Evolutionary conservation across 1,139 yeast genomes (phyloP).

Genomic region (Debaryomyces psychrophilus): DNA sequence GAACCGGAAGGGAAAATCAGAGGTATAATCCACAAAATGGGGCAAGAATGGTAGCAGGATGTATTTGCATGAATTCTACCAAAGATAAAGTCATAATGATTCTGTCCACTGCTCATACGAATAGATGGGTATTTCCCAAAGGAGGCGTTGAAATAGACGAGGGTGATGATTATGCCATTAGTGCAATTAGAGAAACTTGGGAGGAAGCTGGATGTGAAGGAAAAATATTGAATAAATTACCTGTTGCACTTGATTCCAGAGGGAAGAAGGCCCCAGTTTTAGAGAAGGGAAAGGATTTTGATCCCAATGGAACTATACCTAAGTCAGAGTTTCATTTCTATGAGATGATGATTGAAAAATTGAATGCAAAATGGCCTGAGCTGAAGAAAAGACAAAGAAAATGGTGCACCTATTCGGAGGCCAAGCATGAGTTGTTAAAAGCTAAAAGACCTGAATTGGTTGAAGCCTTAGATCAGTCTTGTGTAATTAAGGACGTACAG

Average conservation of each 20-base stretch:
- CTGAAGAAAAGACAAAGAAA: constrained; percentile 55
- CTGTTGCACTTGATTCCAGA: constrained; percentile 68
- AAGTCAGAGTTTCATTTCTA: constrained; percentile 83
- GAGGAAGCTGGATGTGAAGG: constrained; percentile 95
- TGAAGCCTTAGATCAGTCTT: constrained; percentile 62
- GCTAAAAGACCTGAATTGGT: constrained; percentile 72
- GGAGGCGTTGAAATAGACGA: constrained; percentile 96
- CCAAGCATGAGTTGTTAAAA: constrained; percentile 60
- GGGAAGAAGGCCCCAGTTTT: constrained; percentile 61
- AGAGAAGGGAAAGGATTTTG: constrained; percentile 43
- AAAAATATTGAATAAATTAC: constrained; percentile 54
- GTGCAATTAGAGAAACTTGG: constrained; percentile 93
- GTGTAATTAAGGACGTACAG: constrained; percentile 39
- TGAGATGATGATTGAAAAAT: constrained; percentile 64
- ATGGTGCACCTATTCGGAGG: constrained; percentile 80
- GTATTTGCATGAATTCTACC: constrained; percentile 66
- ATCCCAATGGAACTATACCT: constrained; percentile 50
- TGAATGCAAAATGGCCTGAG: constrained; percentile 80
- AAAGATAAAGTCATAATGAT: constrained; percentile 72
- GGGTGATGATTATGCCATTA: constrained; percentile 49
- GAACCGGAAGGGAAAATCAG: constrained; percentile 44
- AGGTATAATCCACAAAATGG: constrained; percentile 57
- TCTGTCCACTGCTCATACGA: constrained; percentile 66
- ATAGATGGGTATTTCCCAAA: constrained; percentile 87
- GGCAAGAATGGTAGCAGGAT: constrained; percentile 89